These are phyloP conservation scores for Serpula lacrymans DNA, from an alignment of 768 basidiomycete species.

Conservation along the genomic window DNA sequence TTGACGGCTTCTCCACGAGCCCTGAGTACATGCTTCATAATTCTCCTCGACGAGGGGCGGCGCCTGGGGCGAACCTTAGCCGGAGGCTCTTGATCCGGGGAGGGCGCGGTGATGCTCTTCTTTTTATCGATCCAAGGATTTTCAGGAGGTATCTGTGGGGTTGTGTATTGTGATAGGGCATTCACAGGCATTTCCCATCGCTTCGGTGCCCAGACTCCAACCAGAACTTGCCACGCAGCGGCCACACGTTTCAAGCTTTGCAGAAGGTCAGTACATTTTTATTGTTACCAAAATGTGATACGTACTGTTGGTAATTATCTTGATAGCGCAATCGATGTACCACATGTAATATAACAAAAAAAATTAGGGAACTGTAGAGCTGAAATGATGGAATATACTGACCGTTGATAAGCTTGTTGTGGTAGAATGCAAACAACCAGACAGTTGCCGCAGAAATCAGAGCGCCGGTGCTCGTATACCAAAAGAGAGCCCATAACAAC, in stretches of 20 bases:
- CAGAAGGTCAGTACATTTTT: slow-evolving; percentile 13
- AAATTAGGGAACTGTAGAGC: slow-evolving; percentile 13
- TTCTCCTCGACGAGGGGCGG: slow-evolving; percentile 71
- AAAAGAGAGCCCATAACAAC: slow-evolving; percentile 79
- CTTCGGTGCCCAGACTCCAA: slow-evolving; percentile 91
- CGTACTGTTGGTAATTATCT: slow-evolving; percentile 81
- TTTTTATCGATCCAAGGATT: slow-evolving; percentile 68
- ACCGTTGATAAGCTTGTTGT: slow-evolving; percentile 84
- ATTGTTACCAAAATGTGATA: slow-evolving; percentile 10
- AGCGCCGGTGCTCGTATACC: slow-evolving; percentile 72
- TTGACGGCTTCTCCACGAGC: slow-evolving; percentile 82
- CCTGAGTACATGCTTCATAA: slow-evolving; percentile 86
- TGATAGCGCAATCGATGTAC: slow-evolving; percentile 10
- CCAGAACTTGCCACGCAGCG: slow-evolving; percentile 94
- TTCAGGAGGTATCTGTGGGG: slow-evolving; percentile 59
- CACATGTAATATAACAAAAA: slow-evolving; percentile 11
- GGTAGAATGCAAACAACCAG: slow-evolving; percentile 80
- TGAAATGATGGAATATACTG: slow-evolving; percentile 36
- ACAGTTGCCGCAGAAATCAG: slow-evolving; percentile 65
- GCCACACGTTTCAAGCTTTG: slow-evolving; percentile 78
- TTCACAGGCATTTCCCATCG: slow-evolving; percentile 74
- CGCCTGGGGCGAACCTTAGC: slow-evolving; percentile 30
- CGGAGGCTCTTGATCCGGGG: slow-evolving; percentile 38
- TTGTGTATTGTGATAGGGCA: slow-evolving; percentile 72
- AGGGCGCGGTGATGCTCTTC: slow-evolving; percentile 24